Evolutionary conservation across 495 filamentous ascomycete species (phyloP).

Genomic region (Saxophila tyrrhenica): DNA sequence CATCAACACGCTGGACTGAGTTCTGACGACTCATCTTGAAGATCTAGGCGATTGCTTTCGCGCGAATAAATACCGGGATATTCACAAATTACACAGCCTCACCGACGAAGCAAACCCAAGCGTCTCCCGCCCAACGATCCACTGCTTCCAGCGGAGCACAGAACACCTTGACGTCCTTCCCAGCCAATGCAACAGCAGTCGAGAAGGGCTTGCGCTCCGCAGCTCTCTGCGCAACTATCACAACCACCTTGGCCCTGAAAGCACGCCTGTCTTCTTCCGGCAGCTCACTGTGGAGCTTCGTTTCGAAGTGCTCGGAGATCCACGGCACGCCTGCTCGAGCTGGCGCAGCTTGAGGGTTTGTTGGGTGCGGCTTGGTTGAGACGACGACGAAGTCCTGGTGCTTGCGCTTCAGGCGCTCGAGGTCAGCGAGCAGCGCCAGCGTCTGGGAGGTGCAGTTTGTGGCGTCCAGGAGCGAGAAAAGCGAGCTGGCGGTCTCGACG

Average conservation of each 20-base stretch:
- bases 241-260: background rate
- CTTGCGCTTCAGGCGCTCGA: constrained; percentile 5
- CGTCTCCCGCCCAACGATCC: background rate
- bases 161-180: background rate
- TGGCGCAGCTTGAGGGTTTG: background rate
- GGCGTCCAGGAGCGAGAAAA: background rate
- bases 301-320: background rate
- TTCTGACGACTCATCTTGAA: background rate
- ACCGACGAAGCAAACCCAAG: background rate
- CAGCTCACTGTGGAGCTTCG: background rate
- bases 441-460: constrained; percentile 12
- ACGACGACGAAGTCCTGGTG: constrained; percentile 16
- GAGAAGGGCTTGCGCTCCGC: background rate
- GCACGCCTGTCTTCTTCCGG: background rate
- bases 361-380: background rate
- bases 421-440: constrained; percentile 12
- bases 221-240: background rate
- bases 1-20: constrained; percentile 17
- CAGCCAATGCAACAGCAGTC: background rate
- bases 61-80: background rate
- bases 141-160: background rate
- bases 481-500: constrained; percentile 3
- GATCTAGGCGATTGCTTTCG: too few species aligned
- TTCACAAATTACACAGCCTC: background rate
- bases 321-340: background rate